A percentile compares a stretch with the other conserved stretches of the same genome.
Conservation (phyloP, 495 filamentous ascomycete species). For the Zalerion maritima region DNA sequence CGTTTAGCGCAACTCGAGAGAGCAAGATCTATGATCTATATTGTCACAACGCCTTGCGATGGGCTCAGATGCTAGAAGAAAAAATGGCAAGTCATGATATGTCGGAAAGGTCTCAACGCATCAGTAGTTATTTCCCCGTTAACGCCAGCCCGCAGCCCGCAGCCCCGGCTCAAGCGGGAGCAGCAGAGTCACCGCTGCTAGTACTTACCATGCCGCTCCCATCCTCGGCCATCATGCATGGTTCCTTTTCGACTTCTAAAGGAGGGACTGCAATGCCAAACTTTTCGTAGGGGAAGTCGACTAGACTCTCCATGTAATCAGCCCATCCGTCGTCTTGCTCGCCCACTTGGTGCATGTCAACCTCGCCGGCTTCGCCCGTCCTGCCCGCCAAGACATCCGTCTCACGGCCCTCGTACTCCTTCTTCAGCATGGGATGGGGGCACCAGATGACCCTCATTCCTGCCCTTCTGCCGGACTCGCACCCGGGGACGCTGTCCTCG, state of each 20-base stretch:
- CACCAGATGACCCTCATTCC: conserved; percentile 95
- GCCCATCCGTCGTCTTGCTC: conserved; percentile 63
- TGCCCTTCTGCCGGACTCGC: conserved; percentile 78
- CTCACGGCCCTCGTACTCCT: conserved; percentile 62
- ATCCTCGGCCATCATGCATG: conserved; percentile 22
- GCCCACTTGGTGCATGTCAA: conserved; percentile 36
- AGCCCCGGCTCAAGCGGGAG: no score
- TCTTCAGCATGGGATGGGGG: conserved; percentile 67
- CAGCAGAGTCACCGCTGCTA: no score
- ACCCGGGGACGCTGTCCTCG: conserved; percentile 85
- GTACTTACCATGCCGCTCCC: no score
- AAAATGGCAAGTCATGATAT: no score
- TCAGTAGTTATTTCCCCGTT: no score
- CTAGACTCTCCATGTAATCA: conserved; percentile 43
- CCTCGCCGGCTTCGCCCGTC: conserved; percentile 47
- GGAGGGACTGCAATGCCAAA: conserved; percentile 48
- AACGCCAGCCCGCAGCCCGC: no score
- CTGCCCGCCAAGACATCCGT: conserved; percentile 70
- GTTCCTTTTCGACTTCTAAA: conserved; percentile 20
- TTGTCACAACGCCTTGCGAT: no score
- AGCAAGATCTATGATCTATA: no score
- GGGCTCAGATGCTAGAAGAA: no score
- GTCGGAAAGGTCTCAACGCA: no score
- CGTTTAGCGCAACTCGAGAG: no score
- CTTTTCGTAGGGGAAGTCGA: conserved; percentile 55